Percentiles rank a stretch among this genome's conserved stretches.
Conservation (phyloP, 257 asterid species). For the Solanum boliviense region DNA sequence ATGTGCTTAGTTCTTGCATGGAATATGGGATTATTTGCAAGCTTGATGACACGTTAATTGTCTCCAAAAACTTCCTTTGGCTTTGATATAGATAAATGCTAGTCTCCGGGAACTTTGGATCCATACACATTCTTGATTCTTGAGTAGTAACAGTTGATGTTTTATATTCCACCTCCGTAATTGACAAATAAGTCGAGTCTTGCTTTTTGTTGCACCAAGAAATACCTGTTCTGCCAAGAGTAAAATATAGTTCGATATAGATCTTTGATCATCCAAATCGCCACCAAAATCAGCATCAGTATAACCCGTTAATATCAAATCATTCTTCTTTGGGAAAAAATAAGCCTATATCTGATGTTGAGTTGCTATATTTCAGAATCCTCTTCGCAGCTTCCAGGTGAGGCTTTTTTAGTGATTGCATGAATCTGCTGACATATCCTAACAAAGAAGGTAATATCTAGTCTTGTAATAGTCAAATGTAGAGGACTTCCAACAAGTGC, state of each 20-base stretch:
- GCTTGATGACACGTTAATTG: not conserved
- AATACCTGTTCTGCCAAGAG: not conserved
- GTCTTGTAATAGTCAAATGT: not conserved
- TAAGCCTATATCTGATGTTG: not conserved
- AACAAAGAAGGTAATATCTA: not conserved
- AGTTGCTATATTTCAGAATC: not conserved
- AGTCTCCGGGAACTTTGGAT: not conserved
- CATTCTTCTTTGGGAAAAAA: not conserved
- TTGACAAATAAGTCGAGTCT: conserved; percentile 2
- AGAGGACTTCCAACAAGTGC: not conserved
- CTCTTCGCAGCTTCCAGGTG: not conserved
- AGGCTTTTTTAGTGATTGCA: not conserved
- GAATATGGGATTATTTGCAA: not conserved
- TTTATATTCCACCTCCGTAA: not conserved
- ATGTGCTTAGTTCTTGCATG: not conserved
- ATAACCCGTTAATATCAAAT: no score
- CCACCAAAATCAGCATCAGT: not conserved
- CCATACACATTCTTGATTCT: conserved; percentile 12
- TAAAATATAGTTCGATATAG: not conserved
- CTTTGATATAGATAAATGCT: not conserved
- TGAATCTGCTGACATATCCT: not conserved
- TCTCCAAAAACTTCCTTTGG: not conserved
- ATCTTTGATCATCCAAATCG: not conserved
- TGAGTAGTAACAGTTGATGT: not conserved
- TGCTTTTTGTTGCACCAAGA: not conserved